A percentile compares a stretch with the other conserved stretches of the same genome.
These are phyloP conservation scores for maize (Zea mays) DNA, from an alignment of 176 grass and related monocot species.

Conservation along the genomic window DNA sequence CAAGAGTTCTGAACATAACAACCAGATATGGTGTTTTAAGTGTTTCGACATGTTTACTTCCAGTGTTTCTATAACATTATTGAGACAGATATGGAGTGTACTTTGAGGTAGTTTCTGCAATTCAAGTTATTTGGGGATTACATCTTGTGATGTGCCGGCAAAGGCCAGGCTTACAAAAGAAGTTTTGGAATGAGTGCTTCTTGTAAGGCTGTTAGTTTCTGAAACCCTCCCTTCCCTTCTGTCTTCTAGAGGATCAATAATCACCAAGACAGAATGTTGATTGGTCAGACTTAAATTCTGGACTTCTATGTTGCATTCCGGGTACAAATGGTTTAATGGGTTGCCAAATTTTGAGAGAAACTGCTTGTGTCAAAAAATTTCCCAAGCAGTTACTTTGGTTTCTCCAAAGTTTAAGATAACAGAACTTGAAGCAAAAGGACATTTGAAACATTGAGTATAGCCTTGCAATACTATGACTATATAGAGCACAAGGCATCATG, in stretches of 20 bases:
- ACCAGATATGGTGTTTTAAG: slow-evolving; percentile 47
- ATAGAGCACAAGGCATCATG: slow-evolving; percentile 39
- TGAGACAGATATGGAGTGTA: slow-evolving; percentile 43
- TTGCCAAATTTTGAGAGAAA: slow-evolving; percentile 43
- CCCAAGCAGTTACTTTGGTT: slow-evolving; percentile 20
- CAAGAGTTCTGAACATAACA: slow-evolving; percentile 55
- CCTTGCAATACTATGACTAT: slow-evolving; percentile 30
- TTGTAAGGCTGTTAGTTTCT: slow-evolving; percentile 54
- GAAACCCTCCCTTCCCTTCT: slow-evolving; percentile 30
- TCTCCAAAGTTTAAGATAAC: slow-evolving; percentile 44
- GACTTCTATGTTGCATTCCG: slow-evolving; percentile 1
- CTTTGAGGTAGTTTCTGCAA: slow-evolving; percentile 46
- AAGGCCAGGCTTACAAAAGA: slow-evolving; percentile 44
- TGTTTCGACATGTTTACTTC: slow-evolving; percentile 53
- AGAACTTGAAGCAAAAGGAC: slow-evolving; percentile 29
- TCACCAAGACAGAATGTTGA: slow-evolving; percentile 36
- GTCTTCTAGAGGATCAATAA: slow-evolving; percentile 35
- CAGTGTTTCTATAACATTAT: slow-evolving; percentile 60
- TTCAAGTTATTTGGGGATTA: slow-evolving; percentile 50
- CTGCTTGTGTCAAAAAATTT: slow-evolving; percentile 32
- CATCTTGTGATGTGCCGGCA: slow-evolving; percentile 29
- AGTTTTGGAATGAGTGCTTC: slow-evolving; percentile 39
- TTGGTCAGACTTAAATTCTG: slow-evolving; percentile 46
- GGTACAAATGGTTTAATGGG: slow-evolving; percentile 25
- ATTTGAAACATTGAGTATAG: slow-evolving; percentile 20